Evolutionary conservation across 176 grass and related monocot genomes (phyloP), one percentile per base, ranked within the genome.

Genomic region (Melocanna baccifera): DNA sequence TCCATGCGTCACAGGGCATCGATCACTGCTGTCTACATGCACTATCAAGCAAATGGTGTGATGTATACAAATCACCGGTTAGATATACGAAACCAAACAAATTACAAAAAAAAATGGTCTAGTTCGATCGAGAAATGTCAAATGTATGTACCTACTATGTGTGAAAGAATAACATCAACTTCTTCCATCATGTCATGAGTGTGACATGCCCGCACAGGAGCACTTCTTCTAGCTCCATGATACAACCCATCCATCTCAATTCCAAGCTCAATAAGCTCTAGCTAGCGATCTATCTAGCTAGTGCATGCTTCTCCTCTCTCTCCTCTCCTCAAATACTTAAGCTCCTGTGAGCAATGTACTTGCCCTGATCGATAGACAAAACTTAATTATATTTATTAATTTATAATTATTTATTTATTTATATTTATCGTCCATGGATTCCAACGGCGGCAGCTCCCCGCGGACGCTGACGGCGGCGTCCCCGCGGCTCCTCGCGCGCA

Each of bases 351-450:
- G 51, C 84, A 90, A 71, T 78, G 73, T 41, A 30, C 48, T 79
- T 71, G 58, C 74, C 22, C 79, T 79, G 79, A 66, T 40, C 25
- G 40, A 26, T 45, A 1, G 20, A 15, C 13, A 14, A 32, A 42
- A 30, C 6, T 48, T 50, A 55, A 63, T 83, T 39, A 28, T 90
- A 90, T 90, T 82, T 82, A 86, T 56, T 90, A 77, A 86, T 65
- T 86, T 63, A 81, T 88, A 0, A 1, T 45, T 67, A 14, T 20
- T 65, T 51, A 82, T 67, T 70, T 41, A 79, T 86, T 62, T 65
- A 86, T 62, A 74, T 30, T 70, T 78, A 69, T 76, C 25, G 55
- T 14, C 75, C 13, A 92, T 92, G 90, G 90, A 89, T 75, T 86
- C 78, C 65, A 62, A 67, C 61, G 48, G 34, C 61, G 51, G 45